phyloP scores from a whole-genome alignment of 352 stramenopile genomes.

The Pythium apleroticum region DNA sequence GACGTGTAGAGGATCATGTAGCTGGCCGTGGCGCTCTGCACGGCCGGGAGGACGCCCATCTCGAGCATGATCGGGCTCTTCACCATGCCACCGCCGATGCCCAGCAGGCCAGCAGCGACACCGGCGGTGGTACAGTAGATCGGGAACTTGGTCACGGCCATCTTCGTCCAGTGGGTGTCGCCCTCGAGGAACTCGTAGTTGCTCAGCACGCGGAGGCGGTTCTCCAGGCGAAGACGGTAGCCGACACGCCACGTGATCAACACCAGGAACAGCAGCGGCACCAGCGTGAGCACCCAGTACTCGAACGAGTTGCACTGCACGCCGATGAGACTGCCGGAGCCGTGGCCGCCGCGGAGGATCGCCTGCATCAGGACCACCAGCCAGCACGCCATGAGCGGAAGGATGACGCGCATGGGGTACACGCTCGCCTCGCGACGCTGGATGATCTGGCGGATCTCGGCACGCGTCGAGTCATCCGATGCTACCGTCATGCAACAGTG shows the following conservation, averaged over 20 bases:
- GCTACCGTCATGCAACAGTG: background rate
- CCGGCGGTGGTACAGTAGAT: slow-evolving; percentile 91
- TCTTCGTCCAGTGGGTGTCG: slow-evolving; percentile 93
- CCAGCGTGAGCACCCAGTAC: slow-evolving; percentile 93
- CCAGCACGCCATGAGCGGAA: slow-evolving; percentile 64
- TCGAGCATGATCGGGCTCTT: slow-evolving; percentile 97
- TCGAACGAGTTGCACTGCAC: slow-evolving; percentile 88
- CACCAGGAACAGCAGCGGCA: slow-evolving; percentile 62
- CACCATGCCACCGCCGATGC: slow-evolving; percentile 96
- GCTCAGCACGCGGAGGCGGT: slow-evolving; percentile 61
- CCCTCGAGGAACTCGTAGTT: slow-evolving; percentile 82
- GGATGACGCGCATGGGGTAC: slow-evolving; percentile 57
- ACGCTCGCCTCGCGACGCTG: slow-evolving; percentile 41
- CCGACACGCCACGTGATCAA: slow-evolving; percentile 25
- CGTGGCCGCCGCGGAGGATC: slow-evolving; percentile 72
- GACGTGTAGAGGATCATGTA: slow-evolving; percentile 90
- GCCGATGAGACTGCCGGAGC: slow-evolving; percentile 77
- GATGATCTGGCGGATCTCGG: slow-evolving; percentile 40
- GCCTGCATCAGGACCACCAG: slow-evolving; percentile 70
- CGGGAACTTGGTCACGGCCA: slow-evolving; percentile 90
- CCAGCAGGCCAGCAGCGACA: slow-evolving; percentile 94
- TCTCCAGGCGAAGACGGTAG: slow-evolving; percentile 54
- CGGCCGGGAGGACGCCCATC: slow-evolving; percentile 92
- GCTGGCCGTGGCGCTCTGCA: slow-evolving; percentile 92
- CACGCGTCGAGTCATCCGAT: slow-evolving; percentile 38